Base-by-base conservation (phyloP, 768 basidiomycete genomes). In the Strobilomyces dryophilus region DNA sequence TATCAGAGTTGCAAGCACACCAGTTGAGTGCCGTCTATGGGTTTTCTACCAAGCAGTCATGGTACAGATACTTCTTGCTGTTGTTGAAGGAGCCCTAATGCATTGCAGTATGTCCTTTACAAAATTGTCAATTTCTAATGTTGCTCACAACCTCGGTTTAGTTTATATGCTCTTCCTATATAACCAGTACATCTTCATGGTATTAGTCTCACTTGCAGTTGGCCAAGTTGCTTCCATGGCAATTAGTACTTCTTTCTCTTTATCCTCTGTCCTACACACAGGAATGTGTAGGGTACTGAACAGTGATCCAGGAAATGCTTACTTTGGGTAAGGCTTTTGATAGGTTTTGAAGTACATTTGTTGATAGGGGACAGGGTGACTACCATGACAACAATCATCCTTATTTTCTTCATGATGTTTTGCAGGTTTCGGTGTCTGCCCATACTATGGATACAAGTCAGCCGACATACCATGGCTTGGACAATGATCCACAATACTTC, bases 101-200 rank as follows among this genome's bases (percentile, higher is more conserved):
- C 52, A 46, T 36, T 60, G 52, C 4, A 34, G 64, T 66, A 37
- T 14, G 62, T 44, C 2, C 5, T 18, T 21, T 12, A 3, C 24
- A 8, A 8, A 12, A 2, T 31, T 29, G 10, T 32, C 2, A 6
- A 6, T 42, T 21, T 12, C 3, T 4, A n/a, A 6, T 27, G 42
- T 3, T 20, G 43, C 17, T 52, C 1, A 27, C 11, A 8, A 14
- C 12, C 8, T 8, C 1, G 9, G 20, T 21, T 8, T 24, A 66
- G 65, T 66, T 18, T 59, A 66, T 26, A 55, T 55, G 0, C 56
- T 66, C 9, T 66, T 58, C 51, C 21, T 27, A 0, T 15, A 45
- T 4, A 51, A 34, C 40, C 41, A 27, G 10, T 26, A 37, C 26
- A 47, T 66, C 12, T 21, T 55, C 39, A 36, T 42, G 26, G 2